These are phyloP conservation scores for Ascochyta clinopodiicola DNA, from an alignment of 2,329 filamentous ascomycete species.

Conservation along the genomic window DNA sequence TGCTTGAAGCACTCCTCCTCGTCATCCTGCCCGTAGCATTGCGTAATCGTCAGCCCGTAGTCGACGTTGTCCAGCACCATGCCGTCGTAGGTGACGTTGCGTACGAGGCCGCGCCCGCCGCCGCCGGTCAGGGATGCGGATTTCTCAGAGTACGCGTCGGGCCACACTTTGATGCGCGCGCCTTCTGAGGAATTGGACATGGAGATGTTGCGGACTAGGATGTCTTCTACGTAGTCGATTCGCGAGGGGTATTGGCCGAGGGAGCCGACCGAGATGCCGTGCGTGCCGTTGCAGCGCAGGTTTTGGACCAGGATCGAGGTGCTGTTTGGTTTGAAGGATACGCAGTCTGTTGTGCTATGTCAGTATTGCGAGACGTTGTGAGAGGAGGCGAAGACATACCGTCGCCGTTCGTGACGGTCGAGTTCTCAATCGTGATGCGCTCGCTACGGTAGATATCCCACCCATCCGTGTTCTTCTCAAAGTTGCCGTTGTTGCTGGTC, in stretches of 20 bases:
- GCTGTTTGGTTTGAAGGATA: conserved; percentile 72
- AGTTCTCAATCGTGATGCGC: conserved; percentile 68
- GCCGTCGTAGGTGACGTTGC: conserved; percentile 69
- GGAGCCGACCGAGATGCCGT: conserved; percentile 72
- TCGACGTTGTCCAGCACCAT: conserved; percentile 67
- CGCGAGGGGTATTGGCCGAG: conserved; percentile 68
- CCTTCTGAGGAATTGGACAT: conserved; percentile 34
- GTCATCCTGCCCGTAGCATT: conserved; percentile 64
- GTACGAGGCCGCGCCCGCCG: conserved; percentile 65
- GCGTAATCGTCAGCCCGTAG: conserved; percentile 66
- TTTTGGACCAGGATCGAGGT: conserved; percentile 70
- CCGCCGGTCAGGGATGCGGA: conserved; percentile 66
- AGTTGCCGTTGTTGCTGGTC: conserved; percentile 20
- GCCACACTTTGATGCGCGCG: conserved; percentile 55
- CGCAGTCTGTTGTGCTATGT: conserved; percentile 55
- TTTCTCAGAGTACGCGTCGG: conserved; percentile 60
- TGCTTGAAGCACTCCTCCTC: conserved; percentile 22
- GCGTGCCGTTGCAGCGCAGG: conserved; percentile 69
- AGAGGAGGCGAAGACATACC: conserved; percentile 26
- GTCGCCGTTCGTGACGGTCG: conserved; percentile 59
- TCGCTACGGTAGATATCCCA: conserved; percentile 65
- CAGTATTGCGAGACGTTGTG: neutral
- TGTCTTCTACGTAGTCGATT: conserved; percentile 69
- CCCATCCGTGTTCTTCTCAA: conserved; percentile 42
- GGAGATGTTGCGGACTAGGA: conserved; percentile 56